A percentile compares a stretch with the other conserved stretches of the same genome.
These are phyloP conservation scores for Cyphellophora europaea DNA, from an alignment of 2,329 filamentous ascomycete genomes.

Conservation along the genomic window DNA sequence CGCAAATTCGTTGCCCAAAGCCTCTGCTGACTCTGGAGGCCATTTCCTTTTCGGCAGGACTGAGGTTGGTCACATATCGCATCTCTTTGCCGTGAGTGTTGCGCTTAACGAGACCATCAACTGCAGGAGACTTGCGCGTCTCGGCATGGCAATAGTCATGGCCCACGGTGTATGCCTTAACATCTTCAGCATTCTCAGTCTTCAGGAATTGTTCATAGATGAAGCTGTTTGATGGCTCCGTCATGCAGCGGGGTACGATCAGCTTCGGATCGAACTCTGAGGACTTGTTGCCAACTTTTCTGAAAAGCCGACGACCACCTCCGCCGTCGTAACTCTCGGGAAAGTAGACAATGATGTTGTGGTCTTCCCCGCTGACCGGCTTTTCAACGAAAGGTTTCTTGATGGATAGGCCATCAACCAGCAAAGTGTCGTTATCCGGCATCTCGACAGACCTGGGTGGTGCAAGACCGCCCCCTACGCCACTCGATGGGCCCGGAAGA, in stretches of 20 bases:
- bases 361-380: slow-evolving; percentile 94
- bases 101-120: slow-evolving; percentile 87
- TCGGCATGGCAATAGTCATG: slow-evolving; percentile 91
- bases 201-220: slow-evolving; percentile 96
- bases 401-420: slow-evolving; percentile 73
- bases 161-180: slow-evolving; percentile 97
- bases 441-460: slow-evolving; percentile 65
- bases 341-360: slow-evolving; percentile 98
- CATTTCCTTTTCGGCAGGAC: slow-evolving; percentile 69
- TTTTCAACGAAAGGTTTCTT: slow-evolving; percentile 97
- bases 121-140: slow-evolving; percentile 92
- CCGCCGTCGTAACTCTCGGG: slow-evolving; percentile 64
- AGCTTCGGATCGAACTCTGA: slow-evolving; percentile 83
- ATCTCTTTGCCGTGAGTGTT: slow-evolving; percentile 98
- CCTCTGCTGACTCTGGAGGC: slow-evolving; percentile 82
- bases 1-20: slow-evolving; percentile 91
- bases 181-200: slow-evolving; percentile 94
- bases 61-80: slow-evolving; percentile 82
- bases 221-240: slow-evolving; percentile 73
- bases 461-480: slow-evolving; percentile 49
- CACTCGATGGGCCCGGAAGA: slow-evolving; percentile 61
- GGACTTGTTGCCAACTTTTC: slow-evolving; percentile 98
- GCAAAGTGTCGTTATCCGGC: slow-evolving; percentile 80
- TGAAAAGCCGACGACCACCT: slow-evolving; percentile 82
- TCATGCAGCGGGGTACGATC: slow-evolving; percentile 67